Conservation (phyloP, 345 rosid species). For the Reutealis trisperma region DNA sequence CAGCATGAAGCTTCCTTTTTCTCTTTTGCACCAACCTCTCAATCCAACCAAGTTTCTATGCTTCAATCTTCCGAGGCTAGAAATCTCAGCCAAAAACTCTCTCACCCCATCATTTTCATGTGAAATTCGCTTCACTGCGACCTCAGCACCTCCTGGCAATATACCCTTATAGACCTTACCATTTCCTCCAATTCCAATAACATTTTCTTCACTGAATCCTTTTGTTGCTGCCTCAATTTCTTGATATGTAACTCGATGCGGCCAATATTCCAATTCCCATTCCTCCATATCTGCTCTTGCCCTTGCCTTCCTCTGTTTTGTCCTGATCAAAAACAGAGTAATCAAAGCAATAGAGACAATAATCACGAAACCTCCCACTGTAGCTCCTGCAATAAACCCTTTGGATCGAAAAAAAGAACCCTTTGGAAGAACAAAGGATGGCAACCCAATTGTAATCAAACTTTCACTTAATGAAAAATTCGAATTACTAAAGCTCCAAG, state of each 20-base stretch:
- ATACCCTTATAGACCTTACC: conserved; percentile 82
- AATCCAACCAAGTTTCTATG: conserved; percentile 67
- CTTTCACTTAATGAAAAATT: conserved; percentile 53
- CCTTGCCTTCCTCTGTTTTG: conserved; percentile 44
- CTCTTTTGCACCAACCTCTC: conserved; percentile 86
- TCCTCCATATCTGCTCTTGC: conserved; percentile 69
- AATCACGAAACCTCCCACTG: conserved; percentile 39
- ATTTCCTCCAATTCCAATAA: conserved; percentile 74
- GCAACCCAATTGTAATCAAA: conserved; percentile 62
- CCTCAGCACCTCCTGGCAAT: conserved; percentile 52
- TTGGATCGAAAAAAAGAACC: conserved; percentile 39
- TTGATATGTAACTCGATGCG: conserved; percentile 57
- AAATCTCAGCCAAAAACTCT: conserved; percentile 68
- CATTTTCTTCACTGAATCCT: conserved; percentile 62
- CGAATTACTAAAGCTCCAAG: conserved; percentile 75
- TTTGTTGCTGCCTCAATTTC: conserved; percentile 63
- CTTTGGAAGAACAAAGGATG: conserved; percentile 60
- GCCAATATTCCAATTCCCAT: conserved; percentile 96
- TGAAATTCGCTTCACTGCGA: conserved; percentile 73
- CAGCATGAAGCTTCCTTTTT: conserved; percentile 65
- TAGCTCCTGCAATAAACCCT: conserved; percentile 53
- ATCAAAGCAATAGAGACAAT: conserved; percentile 32
- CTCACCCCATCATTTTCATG: conserved; percentile 71
- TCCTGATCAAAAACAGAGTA: conserved; percentile 40
- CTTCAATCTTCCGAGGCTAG: conserved; percentile 71